Base-by-base conservation (phyloP, 768 basidiomycete genomes). In the Boletus rubroflammeus region DNA sequence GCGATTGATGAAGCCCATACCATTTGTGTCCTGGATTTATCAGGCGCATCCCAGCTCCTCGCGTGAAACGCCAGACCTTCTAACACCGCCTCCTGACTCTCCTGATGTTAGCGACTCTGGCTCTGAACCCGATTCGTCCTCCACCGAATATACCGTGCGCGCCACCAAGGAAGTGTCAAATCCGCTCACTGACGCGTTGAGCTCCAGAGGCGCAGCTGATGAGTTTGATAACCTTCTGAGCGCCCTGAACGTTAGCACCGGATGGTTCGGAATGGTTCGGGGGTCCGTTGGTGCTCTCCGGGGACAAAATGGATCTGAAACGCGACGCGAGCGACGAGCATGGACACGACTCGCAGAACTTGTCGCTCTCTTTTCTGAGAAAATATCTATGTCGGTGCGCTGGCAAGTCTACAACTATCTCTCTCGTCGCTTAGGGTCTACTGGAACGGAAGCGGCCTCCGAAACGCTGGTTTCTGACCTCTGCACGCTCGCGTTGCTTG, bases 351-450 rank as follows among this genome's bases (percentile, higher is more conserved):
- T 82, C 8, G 80, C 79, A 14, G 80, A 83, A 51, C 63, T 80
- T 21, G 60, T 74, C 19, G 74, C 74, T 11, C 68, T 79, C 39
- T 67, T 74, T 59, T 17, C 59, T 8, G 53, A 53, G 32, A 63
- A 51, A 17, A 40, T 50, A 42, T 55, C 76, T 0, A 55, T 68
- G 42, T 54, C 69, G 11, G 72, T 78, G 8, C 79, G 81, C 35
- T 61, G 79, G 34, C 81, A 81, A 58, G 80, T 81, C 8, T 88
- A 81, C 72, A 75, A 78, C 59, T 70, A 76, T 54, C 75, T 85
- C 58, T 74, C 77, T 4, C 72, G 72, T 36, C 28, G 31, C 11
- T 21, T 51, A 5, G 46, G 56, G 2, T 34, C 58, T 15, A 17
- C 38, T 25, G 39, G 42, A 19, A 41, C n/a, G 34, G 52, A 57